Evolutionary conservation across 176 grass and related monocot genomes (phyloP).

Genomic region (Aegilops sharonensis): DNA sequence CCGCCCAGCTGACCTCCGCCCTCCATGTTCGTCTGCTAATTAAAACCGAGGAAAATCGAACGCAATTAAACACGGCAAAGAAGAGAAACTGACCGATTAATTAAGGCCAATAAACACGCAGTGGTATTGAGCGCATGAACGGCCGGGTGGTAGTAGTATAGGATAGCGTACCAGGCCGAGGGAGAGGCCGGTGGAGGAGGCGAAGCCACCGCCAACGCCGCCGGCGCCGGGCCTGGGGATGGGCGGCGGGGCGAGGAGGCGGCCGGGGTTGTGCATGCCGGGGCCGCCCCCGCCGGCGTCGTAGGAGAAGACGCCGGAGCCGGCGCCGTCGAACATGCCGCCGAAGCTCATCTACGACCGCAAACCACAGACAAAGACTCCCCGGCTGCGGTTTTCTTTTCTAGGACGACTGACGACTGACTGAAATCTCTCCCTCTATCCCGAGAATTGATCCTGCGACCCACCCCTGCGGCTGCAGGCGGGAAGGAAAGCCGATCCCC

Average conservation of each 20-base stretch:
- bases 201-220: slow-evolving; percentile 19
- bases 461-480: background rate
- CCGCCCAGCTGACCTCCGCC: slow-evolving; percentile 42
- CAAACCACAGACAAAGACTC: background rate
- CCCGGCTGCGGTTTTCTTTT: background rate
- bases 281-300: slow-evolving; percentile 23
- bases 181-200: slow-evolving; percentile 69
- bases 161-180: slow-evolving; percentile 67
- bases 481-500: background rate
- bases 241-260: slow-evolving; percentile 29
- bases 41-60: background rate
- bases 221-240: slow-evolving; percentile 23
- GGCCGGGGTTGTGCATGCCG: slow-evolving; percentile 36
- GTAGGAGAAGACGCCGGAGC: slow-evolving; percentile 69
- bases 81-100: background rate
- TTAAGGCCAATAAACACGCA: background rate
- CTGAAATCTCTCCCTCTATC: slow-evolving; percentile 21
- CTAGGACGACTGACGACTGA: background rate
- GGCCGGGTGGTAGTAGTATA: background rate
- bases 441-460: background rate
- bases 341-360: slow-evolving; percentile 79
- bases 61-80: background rate
- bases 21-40: slow-evolving; percentile 66
- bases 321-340: slow-evolving; percentile 74
- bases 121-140: background rate